Conservation (phyloP, 78 protist genomes). For the Acrasis kona region DNA sequence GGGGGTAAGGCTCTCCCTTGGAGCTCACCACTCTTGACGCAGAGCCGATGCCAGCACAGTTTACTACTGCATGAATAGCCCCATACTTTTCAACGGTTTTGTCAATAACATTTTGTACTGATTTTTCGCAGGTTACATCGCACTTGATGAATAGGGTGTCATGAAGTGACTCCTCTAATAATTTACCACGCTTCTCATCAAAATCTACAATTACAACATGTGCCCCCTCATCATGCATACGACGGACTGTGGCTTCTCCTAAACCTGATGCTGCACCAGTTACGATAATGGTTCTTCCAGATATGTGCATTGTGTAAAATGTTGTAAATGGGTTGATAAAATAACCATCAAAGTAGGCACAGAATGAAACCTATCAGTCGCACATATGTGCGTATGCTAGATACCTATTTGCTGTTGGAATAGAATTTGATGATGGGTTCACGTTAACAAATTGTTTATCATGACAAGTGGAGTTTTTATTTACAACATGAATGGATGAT, state of each 20-base stretch:
- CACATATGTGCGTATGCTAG: too few relatives aligned
- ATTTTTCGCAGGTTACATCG: constrained; percentile 36
- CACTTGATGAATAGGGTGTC: constrained; percentile 16
- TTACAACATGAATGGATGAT: too few relatives aligned
- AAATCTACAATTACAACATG: constrained; percentile 47
- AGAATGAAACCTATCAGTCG: too few relatives aligned
- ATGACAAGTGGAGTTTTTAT: too few relatives aligned
- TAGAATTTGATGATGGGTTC: too few relatives aligned
- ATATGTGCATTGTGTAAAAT: too few relatives aligned
- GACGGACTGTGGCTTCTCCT: constrained; percentile 29
- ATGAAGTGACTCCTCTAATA: constrained; percentile 15
- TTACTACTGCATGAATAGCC: constrained; percentile 51
- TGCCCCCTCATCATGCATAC: constrained; percentile 16
- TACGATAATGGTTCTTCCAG: constrained; percentile 20
- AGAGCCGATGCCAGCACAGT: constrained; percentile 74
- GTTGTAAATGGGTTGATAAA: too few relatives aligned
- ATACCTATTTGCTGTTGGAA: too few relatives aligned
- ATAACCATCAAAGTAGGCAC: too few relatives aligned
- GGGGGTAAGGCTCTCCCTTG: constrained; percentile 4
- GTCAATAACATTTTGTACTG: constrained; percentile 28
- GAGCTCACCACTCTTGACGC: constrained; percentile 21
- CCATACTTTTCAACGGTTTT: constrained; percentile 30
- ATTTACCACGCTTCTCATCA: constrained; percentile 25
- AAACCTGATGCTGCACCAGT: constrained; percentile 78
- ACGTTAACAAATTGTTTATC: too few relatives aligned